Evolutionary conservation across 2,329 filamentous ascomycete species (phyloP).

Genomic region (Pseudocercospora cruenta): DNA sequence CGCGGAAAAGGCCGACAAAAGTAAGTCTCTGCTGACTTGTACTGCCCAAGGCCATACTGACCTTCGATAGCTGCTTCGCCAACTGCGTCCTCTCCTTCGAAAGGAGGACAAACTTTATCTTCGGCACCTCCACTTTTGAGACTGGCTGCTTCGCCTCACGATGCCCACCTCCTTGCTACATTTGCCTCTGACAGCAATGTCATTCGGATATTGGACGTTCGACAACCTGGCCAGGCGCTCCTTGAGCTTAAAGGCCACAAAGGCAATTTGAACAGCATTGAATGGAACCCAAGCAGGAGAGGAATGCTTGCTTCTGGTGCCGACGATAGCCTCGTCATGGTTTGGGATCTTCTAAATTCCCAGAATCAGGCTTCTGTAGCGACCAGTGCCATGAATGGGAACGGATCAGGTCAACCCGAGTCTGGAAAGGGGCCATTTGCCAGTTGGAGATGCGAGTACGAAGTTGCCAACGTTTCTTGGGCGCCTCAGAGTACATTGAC

Average conservation of each 20-base stretch:
- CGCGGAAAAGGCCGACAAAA: slow-evolving; percentile 73
- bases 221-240: slow-evolving; percentile 92
- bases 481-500: slow-evolving; percentile 71
- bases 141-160: slow-evolving; percentile 88
- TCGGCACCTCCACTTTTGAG: slow-evolving; percentile 70
- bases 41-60: neutral
- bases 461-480: slow-evolving; percentile 84
- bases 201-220: slow-evolving; percentile 92
- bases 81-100: slow-evolving; percentile 70
- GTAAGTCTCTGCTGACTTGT: slow-evolving; percentile 34
- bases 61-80: slow-evolving; percentile 37
- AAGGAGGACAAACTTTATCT: slow-evolving; percentile 69
- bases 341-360: slow-evolving; percentile 87
- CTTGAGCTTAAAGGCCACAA: slow-evolving; percentile 90
- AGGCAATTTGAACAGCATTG: slow-evolving; percentile 84
- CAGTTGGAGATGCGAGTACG: slow-evolving; percentile 84
- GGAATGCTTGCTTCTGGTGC: slow-evolving; percentile 89
- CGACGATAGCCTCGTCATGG: slow-evolving; percentile 86
- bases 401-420: slow-evolving; percentile 33
- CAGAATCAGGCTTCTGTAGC: slow-evolving; percentile 47
- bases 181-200: slow-evolving; percentile 92
- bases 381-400: slow-evolving; percentile 29
- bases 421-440: slow-evolving; percentile 70
- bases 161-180: slow-evolving; percentile 93
- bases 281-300: slow-evolving; percentile 88